Percentiles rank a stretch among this genome's conserved stretches.
Conservation (phyloP, 257 asterid species). For the Prunella vulgaris region DNA sequence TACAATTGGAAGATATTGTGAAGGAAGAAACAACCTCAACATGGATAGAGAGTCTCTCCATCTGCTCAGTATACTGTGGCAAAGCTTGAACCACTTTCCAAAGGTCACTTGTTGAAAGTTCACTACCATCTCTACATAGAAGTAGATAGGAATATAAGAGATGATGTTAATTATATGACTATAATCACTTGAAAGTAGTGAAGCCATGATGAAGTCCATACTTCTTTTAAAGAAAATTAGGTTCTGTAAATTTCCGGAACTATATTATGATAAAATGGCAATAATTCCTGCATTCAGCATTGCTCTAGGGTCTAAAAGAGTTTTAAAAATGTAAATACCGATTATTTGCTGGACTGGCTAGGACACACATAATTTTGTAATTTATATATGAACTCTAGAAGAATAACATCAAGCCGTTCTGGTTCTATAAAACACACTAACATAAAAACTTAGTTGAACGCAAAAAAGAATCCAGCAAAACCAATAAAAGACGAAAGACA, state of each 20-base stretch:
- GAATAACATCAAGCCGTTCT: not conserved
- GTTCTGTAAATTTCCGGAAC: not conserved
- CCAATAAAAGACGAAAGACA: not conserved
- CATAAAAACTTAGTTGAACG: not conserved
- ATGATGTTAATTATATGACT: not conserved
- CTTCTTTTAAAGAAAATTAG: not conserved
- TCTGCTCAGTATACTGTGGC: slow-evolving; percentile 83
- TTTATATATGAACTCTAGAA: not conserved
- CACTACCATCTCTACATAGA: slow-evolving; percentile 69
- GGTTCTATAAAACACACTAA: not conserved
- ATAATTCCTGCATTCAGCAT: not conserved
- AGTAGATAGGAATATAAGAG: slow-evolving; percentile 22
- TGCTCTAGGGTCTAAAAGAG: not conserved
- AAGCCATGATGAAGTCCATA: not conserved
- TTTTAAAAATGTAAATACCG: not conserved
- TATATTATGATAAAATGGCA: not conserved
- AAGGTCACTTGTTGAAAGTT: slow-evolving; percentile 78
- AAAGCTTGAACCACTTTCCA: slow-evolving; percentile 94
- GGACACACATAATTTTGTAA: not conserved
- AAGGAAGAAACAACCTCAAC: slow-evolving; percentile 61
- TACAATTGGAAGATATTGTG: slow-evolving; percentile 13
- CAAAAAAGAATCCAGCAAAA: not conserved
- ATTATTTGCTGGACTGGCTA: not conserved
- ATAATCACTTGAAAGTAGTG: not conserved
- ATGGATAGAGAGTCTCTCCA: slow-evolving; percentile 81